Percentiles rank a stretch among this genome's conserved stretches.
Evolutionary conservation across 345 rosid species (phyloP).

Genomic region (Aquilaria malaccensis): DNA sequence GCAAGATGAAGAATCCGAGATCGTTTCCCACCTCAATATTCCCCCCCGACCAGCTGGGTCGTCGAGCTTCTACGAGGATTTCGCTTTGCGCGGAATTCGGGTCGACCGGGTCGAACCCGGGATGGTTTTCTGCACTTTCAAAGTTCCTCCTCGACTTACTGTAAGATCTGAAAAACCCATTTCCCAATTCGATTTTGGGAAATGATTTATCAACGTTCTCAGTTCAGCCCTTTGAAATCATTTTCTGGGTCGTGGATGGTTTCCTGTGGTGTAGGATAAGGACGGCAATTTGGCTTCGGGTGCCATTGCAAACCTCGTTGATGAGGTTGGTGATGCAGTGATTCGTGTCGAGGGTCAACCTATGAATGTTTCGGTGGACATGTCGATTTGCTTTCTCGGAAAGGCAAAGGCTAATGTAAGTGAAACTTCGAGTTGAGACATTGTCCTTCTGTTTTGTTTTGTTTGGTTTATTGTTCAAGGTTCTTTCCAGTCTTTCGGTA

Average conservation of each 20-base stretch:
- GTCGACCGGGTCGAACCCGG: constrained; percentile 75
- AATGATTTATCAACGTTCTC: too few species aligned
- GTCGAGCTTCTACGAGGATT: constrained; percentile 57
- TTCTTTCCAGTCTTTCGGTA: not conserved
- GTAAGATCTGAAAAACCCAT: constrained; percentile 25
- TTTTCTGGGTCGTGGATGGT: not conserved
- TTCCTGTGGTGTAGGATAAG: constrained; percentile 45
- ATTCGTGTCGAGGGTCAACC: constrained; percentile 55
- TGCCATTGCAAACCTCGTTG: constrained; percentile 81
- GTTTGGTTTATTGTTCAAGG: not conserved
- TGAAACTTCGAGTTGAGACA: not conserved
- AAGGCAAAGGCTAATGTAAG: constrained; percentile 59
- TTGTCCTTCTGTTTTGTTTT: not conserved
- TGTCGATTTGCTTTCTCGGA: constrained; percentile 75
- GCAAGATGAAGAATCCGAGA: constrained; percentile 36
- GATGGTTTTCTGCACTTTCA: constrained; percentile 60
- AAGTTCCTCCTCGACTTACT: constrained; percentile 82
- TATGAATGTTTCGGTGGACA: constrained; percentile 73
- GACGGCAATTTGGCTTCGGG: constrained; percentile 70
- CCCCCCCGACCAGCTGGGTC: constrained; percentile 31
- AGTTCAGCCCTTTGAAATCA: not conserved
- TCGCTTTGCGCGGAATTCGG: constrained; percentile 59
- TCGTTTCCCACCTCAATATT: constrained; percentile 36
- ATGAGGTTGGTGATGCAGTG: constrained; percentile 75
- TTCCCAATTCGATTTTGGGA: not conserved